Evolutionary conservation across 768 basidiomycete species (phyloP), one percentile per base, ranked within the genome.

Genomic region (Suillus clintonianus): DNA sequence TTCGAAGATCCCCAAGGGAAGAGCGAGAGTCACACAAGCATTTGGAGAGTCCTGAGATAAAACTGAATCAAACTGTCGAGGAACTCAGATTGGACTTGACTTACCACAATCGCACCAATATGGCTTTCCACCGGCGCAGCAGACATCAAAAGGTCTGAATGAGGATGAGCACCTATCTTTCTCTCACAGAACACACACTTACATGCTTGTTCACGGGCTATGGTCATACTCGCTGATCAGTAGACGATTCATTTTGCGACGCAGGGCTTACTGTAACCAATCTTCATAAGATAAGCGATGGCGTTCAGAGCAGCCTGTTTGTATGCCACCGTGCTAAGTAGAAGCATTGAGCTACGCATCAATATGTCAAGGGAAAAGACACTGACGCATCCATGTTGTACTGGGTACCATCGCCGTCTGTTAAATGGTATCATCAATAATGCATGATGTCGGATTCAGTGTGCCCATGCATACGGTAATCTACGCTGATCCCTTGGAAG

Each of bases 201-300:
- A 89, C 88, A 91, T 5, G 88, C 86, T 79, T 93, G 91, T 73
- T 93, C 90, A 15, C 89, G 86, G 41, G 91, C 89, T 90, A 11
- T 1, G 32, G 30, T 34, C 11, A 34, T 15, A 9, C 11, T n/a
- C 3, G 39, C 30, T 32, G 9, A 34, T 43, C 30, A 56, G 24
- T 19, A 42, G 5, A 30, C 45, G 27, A 47, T 56, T 36, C 67
- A 47, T 62, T 48, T 10, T 39, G 22, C 7, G 34, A 54, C 8
- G 48, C 5, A 41, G 56, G 41, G 79, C 88, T 68, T 68, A 89
- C 89, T 90, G 68, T 91, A 91, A 27, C 90, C 90, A 58, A 91
- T 78, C 85, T 89, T 62, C n/a, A 43, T 51, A 50, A 93, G 79
- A 72, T 93, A 92, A 2, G 83, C 82, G 59, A 93, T 92, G 2